Base-by-base conservation (phyloP, 257 asterid species). In the Ajuga chamaepitys region DNA sequence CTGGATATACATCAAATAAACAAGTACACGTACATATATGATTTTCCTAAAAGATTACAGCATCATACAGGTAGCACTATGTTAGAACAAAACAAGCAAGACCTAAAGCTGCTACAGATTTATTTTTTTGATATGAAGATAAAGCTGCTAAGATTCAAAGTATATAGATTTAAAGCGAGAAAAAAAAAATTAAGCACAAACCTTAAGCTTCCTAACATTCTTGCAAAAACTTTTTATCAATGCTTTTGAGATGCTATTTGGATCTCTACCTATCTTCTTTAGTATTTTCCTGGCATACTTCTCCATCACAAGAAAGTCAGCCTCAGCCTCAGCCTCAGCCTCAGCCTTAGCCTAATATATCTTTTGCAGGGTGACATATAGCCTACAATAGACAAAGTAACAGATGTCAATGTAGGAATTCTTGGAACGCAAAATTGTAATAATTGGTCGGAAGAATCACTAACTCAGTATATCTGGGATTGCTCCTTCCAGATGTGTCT, bases 401-500 rank as follows among this genome's bases (percentile, higher is more conserved):
- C 25, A 44, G 16, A 42, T 58, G 38, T 41, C 68, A 68, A 46
- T 28, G 28, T 32, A 50, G 21, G 32, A 24, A 56, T 53, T 32
- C 13, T 7, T 22, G 28, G 18, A 55, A 50, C 34, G 67, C 13
- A 60, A 16, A 46, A 46, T 14, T n/a, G 24, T 5, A 46, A 41
- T 50, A 21, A 59, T 47, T 62, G 51, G 53, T 68, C 17, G 16
- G 64, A 75, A 64, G n/a, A 70, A 73, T 52, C 74, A 81, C 95
- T 85, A 60, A 94, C 99, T 94, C 99, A 0, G 99, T 90, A 94
- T 94, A 72, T 94, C 99, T 11, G 99, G 97, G 77, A 94, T 90
- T 59, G 95, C 77, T 68, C 97, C 99, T 75, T 94, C 99, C 24
- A 94, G 87, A 66, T 97, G 96, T 68, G 89, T 88, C 85, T 86